Evolutionary conservation across 345 rosid species (phyloP), one percentile per base, ranked within the genome.

Genomic region (Eucalyptus marginata): DNA sequence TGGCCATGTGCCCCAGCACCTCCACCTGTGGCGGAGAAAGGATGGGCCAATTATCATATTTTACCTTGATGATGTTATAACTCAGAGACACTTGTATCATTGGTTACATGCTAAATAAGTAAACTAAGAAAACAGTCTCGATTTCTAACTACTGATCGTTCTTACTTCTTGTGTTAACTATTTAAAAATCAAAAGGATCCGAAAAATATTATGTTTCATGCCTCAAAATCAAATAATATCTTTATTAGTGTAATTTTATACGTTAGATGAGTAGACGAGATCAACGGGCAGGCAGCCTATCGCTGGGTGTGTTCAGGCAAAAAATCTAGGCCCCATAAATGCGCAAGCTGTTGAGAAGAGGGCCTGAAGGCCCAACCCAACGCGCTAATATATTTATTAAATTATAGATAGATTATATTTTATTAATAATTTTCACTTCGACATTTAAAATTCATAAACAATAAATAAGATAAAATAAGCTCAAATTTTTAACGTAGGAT

Each of bases 1-100:
- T 88, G 4, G 95, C 89, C 29, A 76, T 87, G 56, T 94, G 93
- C 7, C 90, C 87, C 24, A 93, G 27, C 20, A 94, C 88, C 71
- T 91, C 90, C 86, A 90, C 88, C 79, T 93, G 93, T 10, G 93
- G 92, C 0, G 18, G 71, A 13, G 18, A 64, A 29, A 64, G 1
- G 3, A 29, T 64, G 1, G 14, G 2, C 10, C 7, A 11, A 25
- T 59, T 25, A 59, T 27, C 66, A 59, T 59, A 59, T 59, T 59
- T 59, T 59, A 59, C 15, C 15, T 40, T 40, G 40, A 40, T 40
- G 5, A 40, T 40, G 40, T 40, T 40, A 40, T 40, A 40, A 40
- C 40, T 40, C 40, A 40, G 5, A 40, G 40, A 40, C 40, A 40
- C 40, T 40, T 40, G 40, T 40, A 40, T 40, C 5, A 40, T 40